phyloP scores from a whole-genome alignment of 208 protist genomes.

The Leishmania tarentolae region DNA sequence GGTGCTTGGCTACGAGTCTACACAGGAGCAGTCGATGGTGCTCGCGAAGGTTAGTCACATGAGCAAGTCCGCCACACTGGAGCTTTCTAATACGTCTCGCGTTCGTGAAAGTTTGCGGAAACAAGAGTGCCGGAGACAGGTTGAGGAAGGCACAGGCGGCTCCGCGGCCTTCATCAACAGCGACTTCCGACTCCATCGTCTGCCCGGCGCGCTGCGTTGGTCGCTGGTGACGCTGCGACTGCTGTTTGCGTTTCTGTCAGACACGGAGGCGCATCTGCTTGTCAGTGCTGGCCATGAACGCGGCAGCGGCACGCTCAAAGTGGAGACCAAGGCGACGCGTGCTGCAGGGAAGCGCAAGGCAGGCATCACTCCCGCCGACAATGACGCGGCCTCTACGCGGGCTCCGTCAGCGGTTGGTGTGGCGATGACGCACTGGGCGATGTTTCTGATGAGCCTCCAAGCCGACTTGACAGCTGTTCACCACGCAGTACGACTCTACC shows the following conservation, averaged over 20 bases:
- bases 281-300: not conserved
- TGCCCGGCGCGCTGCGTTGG: conserved; percentile 32
- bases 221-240: conserved; percentile 21
- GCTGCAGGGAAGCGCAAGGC: not conserved
- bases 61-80: conserved; percentile 13
- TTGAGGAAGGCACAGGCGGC: conserved; percentile 1
- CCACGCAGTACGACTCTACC: conserved; percentile 30
- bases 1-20: conserved; percentile 37
- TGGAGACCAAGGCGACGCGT: not conserved
- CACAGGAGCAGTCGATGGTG: conserved; percentile 31
- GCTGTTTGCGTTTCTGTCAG: conserved; percentile 25
- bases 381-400: conserved; percentile 9
- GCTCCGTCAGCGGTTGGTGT: conserved; percentile 28
- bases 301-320: not conserved
- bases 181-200: conserved; percentile 22
- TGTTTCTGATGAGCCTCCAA: conserved; percentile 29
- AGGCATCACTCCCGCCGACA: not conserved
- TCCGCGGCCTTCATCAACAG: conserved; percentile 3
- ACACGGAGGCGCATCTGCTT: conserved; percentile 14
- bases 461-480: conserved; percentile 25
- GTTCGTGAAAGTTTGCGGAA: conserved; percentile 15
- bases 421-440: conserved; percentile 32
- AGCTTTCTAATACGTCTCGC: conserved; percentile 18
- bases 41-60: conserved; percentile 24
- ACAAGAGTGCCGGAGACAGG: conserved; percentile 1